phyloP scores from a whole-genome alignment of 345 rosid species.

The sweet orange (Citrus sinensis) region DVS_A1.0 CM039169.1:23543001-23543500 shows the following conservation, averaged over 20 bases:
- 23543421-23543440: slow-evolving; percentile 43
- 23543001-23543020: background rate
- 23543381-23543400: slow-evolving; percentile 84
- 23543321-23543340: slow-evolving; percentile 56
- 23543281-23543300: slow-evolving; percentile 80
- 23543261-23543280: slow-evolving; percentile 67
- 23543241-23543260: slow-evolving; percentile 44
- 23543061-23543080: slow-evolving; percentile 76
- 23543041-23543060: slow-evolving; percentile 80
- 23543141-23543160: slow-evolving; percentile 4
- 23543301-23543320: slow-evolving; percentile 91
- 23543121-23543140: slow-evolving; percentile 53
- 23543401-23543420: slow-evolving; percentile 82
- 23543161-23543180: background rate
- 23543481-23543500: background rate
- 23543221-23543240: background rate
- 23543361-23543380: slow-evolving; percentile 89
- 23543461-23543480: slow-evolving; percentile 7
- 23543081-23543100: slow-evolving; percentile 98
- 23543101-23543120: slow-evolving; percentile 71
- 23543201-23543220: background rate
- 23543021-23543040: slow-evolving; percentile 42
- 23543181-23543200: background rate
- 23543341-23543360: slow-evolving; percentile 76
- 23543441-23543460: background rate